Evolutionary conservation across 192 early-diverging fungal species (phyloP), one percentile per base, ranked within the genome.

Genomic region (Chytriomyces confervae): DNA sequence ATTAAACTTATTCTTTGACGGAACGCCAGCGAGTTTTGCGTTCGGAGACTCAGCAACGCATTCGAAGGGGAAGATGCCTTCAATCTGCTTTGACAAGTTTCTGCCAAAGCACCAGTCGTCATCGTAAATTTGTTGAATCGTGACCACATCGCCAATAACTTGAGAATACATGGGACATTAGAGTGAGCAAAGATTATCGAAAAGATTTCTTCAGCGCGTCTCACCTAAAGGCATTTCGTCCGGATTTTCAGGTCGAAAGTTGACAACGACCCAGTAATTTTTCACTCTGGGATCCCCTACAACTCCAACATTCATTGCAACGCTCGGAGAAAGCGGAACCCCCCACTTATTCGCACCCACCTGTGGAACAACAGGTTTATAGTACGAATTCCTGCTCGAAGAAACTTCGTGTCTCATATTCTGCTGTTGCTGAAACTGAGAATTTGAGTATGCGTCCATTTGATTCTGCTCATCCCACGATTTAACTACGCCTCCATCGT

Each of bases 101-200:
- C 36, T 13, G 18, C 74, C 74, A 44, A 45, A 45, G 45, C 27
- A 20, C 74, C 74, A 75, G 8, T 62, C 74, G 29, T 75, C 74
- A 62, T 75, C 74, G 62, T 75, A 75, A 16, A 20, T 48, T 23
- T 64, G 20, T 1, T 20, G 36, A 23, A 75, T 62, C 18, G 27
- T 24, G 27, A 75, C 62, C 74, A 63, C 24, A 48, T 75, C 74
- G 23, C 74, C 74, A 66, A 65, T 66, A 10, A 57, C 53, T 57
- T 18, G 13, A 57, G 53, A 57, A 0, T 1, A 2, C 11, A 3
- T 57, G 0, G 2, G n/a, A 53, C 51, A 18, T 53, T 3, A 3
- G 3, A 0, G 53, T 18, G 0, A 57, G 20, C 20, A 3, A 57
- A 1, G 3, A 57, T n/a, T n/a, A 11, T 57, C 13, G 53, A 57